These are phyloP conservation scores for Suillus weaverae DNA, from an alignment of 768 basidiomycete genomes.

Conservation along the genomic window DNA sequence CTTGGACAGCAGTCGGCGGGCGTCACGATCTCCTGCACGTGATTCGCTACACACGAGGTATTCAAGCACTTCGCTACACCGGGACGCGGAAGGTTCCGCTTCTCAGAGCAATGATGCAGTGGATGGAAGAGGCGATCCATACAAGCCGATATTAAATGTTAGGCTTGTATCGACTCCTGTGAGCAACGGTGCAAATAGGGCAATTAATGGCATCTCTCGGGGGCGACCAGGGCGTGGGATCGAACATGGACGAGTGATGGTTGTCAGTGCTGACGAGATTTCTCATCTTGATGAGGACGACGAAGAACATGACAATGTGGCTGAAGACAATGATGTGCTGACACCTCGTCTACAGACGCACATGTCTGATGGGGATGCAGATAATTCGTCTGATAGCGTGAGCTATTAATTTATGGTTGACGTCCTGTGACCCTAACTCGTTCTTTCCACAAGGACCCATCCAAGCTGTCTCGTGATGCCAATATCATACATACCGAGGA, in stretches of 20 bases:
- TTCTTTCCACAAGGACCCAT: slow-evolving; percentile 12
- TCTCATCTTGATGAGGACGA: background rate
- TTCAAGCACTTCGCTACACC: slow-evolving; percentile 24
- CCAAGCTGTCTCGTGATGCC: slow-evolving; percentile 12
- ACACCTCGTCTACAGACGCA: slow-evolving; percentile 7
- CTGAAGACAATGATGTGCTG: slow-evolving; percentile 6
- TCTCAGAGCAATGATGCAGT: slow-evolving; percentile 9
- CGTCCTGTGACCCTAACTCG: slow-evolving; percentile 13
- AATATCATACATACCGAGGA: slow-evolving; percentile 21
- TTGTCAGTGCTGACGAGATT: background rate
- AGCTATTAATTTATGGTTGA: slow-evolving; percentile 3
- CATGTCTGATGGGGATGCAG: slow-evolving; percentile 6
- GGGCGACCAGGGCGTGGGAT: slow-evolving; percentile 21
- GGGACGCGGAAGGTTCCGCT: slow-evolving; percentile 18
- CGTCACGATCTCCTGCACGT: slow-evolving; percentile 21
- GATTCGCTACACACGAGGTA: slow-evolving; percentile 21
- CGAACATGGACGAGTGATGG: slow-evolving; percentile 14
- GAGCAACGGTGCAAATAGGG: slow-evolving; percentile 6
- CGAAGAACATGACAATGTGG: slow-evolving; percentile 3
- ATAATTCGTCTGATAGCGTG: background rate
- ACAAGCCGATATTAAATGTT: slow-evolving; percentile 21
- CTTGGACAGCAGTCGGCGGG: slow-evolving; percentile 16
- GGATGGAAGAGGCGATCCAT: slow-evolving; percentile 3
- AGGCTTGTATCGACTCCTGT: slow-evolving; percentile 20
- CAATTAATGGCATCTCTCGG: slow-evolving; percentile 16